Evolutionary conservation across 805 yeast species (phyloP).

Genomic region (Schizosaccharomyces octosporus): DNA sequence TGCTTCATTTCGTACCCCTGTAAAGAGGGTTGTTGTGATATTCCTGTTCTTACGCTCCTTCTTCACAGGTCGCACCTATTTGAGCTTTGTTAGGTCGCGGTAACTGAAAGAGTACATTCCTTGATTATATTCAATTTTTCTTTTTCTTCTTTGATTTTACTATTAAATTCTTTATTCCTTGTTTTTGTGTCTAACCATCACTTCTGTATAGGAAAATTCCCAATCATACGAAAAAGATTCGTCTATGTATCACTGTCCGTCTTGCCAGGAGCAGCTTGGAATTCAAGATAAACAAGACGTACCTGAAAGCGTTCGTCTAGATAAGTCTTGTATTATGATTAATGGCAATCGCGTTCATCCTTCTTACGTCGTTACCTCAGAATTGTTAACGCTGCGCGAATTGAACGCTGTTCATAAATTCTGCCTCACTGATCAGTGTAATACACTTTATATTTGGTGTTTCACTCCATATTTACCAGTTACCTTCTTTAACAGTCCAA

Average conservation of each 20-base stretch:
- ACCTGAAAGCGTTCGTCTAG: neutral
- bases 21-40: neutral
- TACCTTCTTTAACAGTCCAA: neutral
- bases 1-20: neutral
- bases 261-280: neutral
- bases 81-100: neutral
- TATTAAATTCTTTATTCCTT: too few relatives aligned
- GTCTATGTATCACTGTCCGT: neutral
- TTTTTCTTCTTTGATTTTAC: too few relatives aligned
- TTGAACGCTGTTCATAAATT: neutral
- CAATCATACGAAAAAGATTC: neutral
- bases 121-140: too few relatives aligned
- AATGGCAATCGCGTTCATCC: neutral
- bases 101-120: neutral
- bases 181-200: too few relatives aligned
- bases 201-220: too few relatives aligned
- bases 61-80: too few relatives aligned
- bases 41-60: neutral
- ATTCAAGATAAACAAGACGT: neutral
- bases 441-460: neutral
- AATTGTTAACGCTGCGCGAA: neutral
- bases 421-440: neutral
- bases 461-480: neutral
- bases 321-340: neutral
- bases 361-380: neutral